phyloP scores from a whole-genome alignment of 2,329 filamentous ascomycete genomes.

The Scedosporium apiospermum region DNA sequence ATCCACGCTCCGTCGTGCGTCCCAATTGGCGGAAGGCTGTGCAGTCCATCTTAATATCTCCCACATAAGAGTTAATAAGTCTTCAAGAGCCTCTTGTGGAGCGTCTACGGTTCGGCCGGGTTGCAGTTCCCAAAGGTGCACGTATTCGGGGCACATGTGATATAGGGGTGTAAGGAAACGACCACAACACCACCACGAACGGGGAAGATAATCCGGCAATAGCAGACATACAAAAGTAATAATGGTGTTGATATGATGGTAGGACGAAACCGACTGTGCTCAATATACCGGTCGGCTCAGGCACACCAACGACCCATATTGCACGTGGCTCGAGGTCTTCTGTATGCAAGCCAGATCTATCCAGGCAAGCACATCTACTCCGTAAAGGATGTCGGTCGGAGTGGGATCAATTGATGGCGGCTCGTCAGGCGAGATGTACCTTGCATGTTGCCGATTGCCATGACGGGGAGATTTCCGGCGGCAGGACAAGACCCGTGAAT shows the following conservation, averaged over 20 bases:
- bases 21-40: not conserved
- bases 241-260: not conserved
- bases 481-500: not conserved
- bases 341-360: not conserved
- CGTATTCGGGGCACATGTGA: not conserved
- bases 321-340: not conserved
- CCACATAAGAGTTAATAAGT: not conserved
- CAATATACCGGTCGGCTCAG: not conserved
- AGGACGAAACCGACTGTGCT: not conserved
- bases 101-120: not conserved
- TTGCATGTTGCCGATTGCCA: not conserved
- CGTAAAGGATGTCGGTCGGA: not conserved
- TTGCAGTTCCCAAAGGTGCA: not conserved
- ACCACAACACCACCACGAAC: not conserved
- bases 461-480: conserved; percentile 1
- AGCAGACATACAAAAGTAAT: not conserved
- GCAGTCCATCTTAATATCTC: not conserved
- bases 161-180: not conserved
- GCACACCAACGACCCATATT: conserved; percentile 1
- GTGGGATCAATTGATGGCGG: not conserved
- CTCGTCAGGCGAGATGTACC: not conserved
- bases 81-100: not conserved
- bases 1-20: not conserved
- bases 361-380: not conserved
- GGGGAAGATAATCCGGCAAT: conserved; percentile 1